Evolutionary conservation across 2,329 filamentous ascomycete genomes (phyloP).

Genomic region (Didymosphaeria variabile): DNA sequence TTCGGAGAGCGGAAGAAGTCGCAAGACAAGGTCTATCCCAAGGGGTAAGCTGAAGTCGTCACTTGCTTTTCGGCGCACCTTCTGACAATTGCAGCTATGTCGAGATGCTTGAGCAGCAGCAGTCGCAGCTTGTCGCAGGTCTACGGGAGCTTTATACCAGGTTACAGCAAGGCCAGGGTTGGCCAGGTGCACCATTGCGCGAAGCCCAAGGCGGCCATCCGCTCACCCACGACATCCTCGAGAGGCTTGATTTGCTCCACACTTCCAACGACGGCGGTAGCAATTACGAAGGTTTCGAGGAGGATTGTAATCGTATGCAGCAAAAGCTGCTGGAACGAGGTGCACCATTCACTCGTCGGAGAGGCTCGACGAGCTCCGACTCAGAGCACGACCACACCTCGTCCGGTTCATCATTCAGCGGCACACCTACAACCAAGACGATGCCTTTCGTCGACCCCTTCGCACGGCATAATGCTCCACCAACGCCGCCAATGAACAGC

Average conservation of each 20-base stretch:
- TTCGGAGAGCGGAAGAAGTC: slow-evolving; percentile 73
- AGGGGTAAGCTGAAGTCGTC: slow-evolving; percentile 61
- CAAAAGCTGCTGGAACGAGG: slow-evolving; percentile 63
- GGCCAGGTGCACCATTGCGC: slow-evolving; percentile 64
- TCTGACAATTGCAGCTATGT: slow-evolving; percentile 60
- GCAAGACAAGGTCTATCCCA: slow-evolving; percentile 74
- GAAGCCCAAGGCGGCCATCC: slow-evolving; percentile 64
- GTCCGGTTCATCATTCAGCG: slow-evolving; percentile 46
- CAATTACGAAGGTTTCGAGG: slow-evolving; percentile 65
- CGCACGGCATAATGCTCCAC: slow-evolving; percentile 44
- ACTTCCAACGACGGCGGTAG: slow-evolving; percentile 56
- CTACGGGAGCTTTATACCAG: slow-evolving; percentile 69
- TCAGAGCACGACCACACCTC: slow-evolving; percentile 63
- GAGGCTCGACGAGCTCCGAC: slow-evolving; percentile 65
- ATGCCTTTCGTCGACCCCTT: slow-evolving; percentile 44
- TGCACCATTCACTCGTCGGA: slow-evolving; percentile 61
- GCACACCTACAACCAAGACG: slow-evolving; percentile 49
- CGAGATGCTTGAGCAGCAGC: slow-evolving; percentile 73
- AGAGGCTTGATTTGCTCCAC: slow-evolving; percentile 66
- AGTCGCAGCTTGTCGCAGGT: slow-evolving; percentile 67
- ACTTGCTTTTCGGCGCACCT: neutral
- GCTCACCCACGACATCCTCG: slow-evolving; percentile 70
- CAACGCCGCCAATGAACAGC: slow-evolving; percentile 51
- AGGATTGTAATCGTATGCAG: slow-evolving; percentile 65
- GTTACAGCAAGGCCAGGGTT: slow-evolving; percentile 61